phyloP scores from a whole-genome alignment of 2,329 filamentous ascomycete species.

The Pseudocercospora ulei region DNA sequence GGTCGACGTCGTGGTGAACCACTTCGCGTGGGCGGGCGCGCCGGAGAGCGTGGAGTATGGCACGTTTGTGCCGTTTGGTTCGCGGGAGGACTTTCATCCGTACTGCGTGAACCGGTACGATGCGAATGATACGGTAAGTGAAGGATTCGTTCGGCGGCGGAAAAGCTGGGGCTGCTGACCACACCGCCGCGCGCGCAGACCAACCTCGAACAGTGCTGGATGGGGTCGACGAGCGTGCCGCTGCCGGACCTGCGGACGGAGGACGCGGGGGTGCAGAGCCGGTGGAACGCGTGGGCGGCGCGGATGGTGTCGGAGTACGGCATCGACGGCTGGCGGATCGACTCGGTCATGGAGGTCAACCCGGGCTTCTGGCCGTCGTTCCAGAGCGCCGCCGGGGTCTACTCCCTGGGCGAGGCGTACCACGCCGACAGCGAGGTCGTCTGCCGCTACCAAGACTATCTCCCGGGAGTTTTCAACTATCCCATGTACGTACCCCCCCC shows the following conservation, averaged over 20 bases:
- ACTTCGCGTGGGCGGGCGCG: slow-evolving; percentile 33
- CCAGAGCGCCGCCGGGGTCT: slow-evolving; percentile 34
- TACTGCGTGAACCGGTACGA: slow-evolving; percentile 51
- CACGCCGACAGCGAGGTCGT: slow-evolving; percentile 35
- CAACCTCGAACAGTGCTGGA: slow-evolving; percentile 44
- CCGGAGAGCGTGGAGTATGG: slow-evolving; percentile 29
- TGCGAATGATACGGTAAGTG: slow-evolving; percentile 24
- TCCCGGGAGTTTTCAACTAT: slow-evolving; percentile 44
- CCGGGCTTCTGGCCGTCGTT: slow-evolving; percentile 38
- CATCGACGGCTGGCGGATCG: slow-evolving; percentile 49
- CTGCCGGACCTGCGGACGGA: slow-evolving; percentile 56
- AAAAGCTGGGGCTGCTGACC: not conserved
- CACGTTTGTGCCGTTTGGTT: slow-evolving; percentile 37
- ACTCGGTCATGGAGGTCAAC: slow-evolving; percentile 43
- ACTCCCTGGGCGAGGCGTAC: slow-evolving; percentile 42
- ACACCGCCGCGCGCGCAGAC: slow-evolving; percentile 18
- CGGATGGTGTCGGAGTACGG: slow-evolving; percentile 51
- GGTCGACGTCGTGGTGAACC: slow-evolving; percentile 36
- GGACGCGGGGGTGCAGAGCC: slow-evolving; percentile 40
- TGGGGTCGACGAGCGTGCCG: slow-evolving; percentile 46
- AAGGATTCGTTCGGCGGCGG: not conserved
- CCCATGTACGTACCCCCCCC: slow-evolving; percentile 33
- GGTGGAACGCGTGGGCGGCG: slow-evolving; percentile 52
- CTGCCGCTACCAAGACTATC: slow-evolving; percentile 39
- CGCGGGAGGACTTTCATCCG: slow-evolving; percentile 40